Evolutionary conservation across 345 rosid genomes (phyloP).

Genomic region (Sonneratia caseolaris): DNA sequence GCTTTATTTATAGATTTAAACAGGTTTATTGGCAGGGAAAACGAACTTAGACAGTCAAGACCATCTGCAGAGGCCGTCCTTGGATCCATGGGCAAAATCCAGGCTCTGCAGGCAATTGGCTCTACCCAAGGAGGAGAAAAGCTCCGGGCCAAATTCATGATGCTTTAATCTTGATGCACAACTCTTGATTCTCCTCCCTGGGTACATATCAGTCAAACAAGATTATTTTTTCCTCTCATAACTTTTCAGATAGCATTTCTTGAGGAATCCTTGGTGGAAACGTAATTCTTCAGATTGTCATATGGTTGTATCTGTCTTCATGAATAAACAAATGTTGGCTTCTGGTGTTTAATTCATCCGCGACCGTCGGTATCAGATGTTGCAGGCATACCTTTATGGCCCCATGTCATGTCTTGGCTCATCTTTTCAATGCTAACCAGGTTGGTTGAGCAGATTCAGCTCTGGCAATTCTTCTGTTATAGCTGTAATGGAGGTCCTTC

Average conservation of each 20-base stretch:
- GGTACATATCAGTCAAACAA: background rate
- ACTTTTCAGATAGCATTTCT: background rate
- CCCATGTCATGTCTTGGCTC: background rate
- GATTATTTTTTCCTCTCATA: background rate
- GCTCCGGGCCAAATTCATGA: conserved; percentile 38
- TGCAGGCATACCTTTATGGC: background rate
- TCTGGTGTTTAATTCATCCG: background rate
- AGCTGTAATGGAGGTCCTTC: background rate
- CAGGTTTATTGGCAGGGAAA: conserved; percentile 89
- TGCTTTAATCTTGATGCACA: background rate
- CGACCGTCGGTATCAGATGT: background rate
- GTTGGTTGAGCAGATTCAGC: background rate
- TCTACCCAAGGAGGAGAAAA: conserved; percentile 68
- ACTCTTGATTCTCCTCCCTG: background rate
- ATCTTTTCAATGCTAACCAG: background rate
- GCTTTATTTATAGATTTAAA: background rate
- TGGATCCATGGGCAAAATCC: conserved; percentile 86
- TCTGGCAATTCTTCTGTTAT: background rate
- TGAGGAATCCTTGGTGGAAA: background rate
- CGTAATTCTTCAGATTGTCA: background rate
- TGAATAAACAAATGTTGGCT: background rate
- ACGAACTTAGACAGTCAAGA: conserved; percentile 80
- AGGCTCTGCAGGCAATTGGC: conserved; percentile 64
- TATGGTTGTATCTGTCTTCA: background rate
- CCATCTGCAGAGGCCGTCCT: conserved; percentile 47